Evolutionary conservation across 495 filamentous ascomycete genomes (phyloP).

Genomic region (Penicillium roqueforti): DNA sequence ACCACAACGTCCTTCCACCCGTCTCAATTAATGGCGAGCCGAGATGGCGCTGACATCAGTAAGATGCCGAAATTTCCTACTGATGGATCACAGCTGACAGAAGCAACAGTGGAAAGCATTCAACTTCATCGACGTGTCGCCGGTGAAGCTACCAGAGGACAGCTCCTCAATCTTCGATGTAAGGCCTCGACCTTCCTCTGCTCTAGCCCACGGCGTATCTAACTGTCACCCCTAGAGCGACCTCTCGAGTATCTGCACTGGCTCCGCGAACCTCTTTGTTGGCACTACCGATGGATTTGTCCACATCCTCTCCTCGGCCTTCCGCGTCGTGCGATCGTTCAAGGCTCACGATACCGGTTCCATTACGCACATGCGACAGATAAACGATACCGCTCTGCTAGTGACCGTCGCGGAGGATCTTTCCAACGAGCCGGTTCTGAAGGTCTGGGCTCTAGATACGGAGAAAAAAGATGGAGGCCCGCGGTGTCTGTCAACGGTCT

Average conservation of each 20-base stretch:
- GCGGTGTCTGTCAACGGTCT: constrained; percentile 76
- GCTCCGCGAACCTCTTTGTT: constrained; percentile 86
- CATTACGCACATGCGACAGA: constrained; percentile 94
- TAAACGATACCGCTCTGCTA: constrained; percentile 79
- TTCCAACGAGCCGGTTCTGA: constrained; percentile 79
- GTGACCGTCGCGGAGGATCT: constrained; percentile 87
- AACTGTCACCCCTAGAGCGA: constrained; percentile 46
- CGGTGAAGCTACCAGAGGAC: constrained; percentile 75
- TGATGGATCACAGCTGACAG: background rate
- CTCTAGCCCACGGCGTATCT: constrained; percentile 9
- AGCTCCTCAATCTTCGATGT: constrained; percentile 60
- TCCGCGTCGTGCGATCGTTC: constrained; percentile 84
- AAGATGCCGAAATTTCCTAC: background rate
- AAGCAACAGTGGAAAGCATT: constrained; percentile 87
- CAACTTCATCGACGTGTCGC: constrained; percentile 95
- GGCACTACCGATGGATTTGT: constrained; percentile 80
- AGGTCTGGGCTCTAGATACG: constrained; percentile 94
- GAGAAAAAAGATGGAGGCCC: constrained; percentile 92
- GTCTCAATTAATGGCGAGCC: constrained; percentile 31
- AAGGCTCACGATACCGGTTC: constrained; percentile 71
- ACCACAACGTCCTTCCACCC: constrained; percentile 11
- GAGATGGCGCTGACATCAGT: constrained; percentile 51
- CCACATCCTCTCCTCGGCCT: constrained; percentile 77
- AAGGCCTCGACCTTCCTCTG: constrained; percentile 33
- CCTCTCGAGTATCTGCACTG: constrained; percentile 68